Evolutionary conservation across 192 early-diverging fungal species (phyloP).

Genomic region (Borealophlyctis nickersoniae): DNA sequence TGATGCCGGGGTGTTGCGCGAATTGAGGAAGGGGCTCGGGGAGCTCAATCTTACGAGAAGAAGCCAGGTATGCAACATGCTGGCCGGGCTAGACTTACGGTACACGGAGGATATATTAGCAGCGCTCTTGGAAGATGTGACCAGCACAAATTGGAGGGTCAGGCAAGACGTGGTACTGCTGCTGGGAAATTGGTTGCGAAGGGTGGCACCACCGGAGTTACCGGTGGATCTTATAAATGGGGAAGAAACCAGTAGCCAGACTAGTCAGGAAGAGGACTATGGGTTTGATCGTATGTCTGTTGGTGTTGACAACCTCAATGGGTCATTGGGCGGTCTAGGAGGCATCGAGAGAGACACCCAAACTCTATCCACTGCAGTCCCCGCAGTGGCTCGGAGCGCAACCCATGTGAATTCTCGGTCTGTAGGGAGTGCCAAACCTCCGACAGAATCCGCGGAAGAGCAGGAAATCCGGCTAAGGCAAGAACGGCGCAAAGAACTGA

Average conservation of each 20-base stretch:
- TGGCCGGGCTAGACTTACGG: constrained; percentile 18
- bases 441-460: not conserved
- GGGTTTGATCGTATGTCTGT: not conserved
- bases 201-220: constrained; percentile 14
- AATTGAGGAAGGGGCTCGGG: constrained; percentile 32
- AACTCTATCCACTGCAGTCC: not conserved
- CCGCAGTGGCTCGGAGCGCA: not conserved
- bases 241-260: not conserved
- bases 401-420: too few species aligned
- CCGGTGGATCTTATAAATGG: constrained; percentile 1
- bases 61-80: constrained; percentile 8
- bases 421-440: not conserved
- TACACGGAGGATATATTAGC: constrained; percentile 33
- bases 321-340: too few species aligned
- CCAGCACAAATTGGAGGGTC: constrained; percentile 42
- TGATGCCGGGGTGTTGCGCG: constrained; percentile 25
- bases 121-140: constrained; percentile 27
- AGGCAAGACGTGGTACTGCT: constrained; percentile 40
- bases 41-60: constrained; percentile 31
- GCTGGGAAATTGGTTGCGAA: constrained; percentile 36
- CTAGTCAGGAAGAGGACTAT: constrained; percentile 3
- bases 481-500: constrained; percentile 8
- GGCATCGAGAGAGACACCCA: constrained; percentile 7
- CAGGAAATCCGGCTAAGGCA: not conserved
- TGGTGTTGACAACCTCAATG: too few species aligned